These are phyloP conservation scores for Rhododendron williamsianum DNA, from an alignment of 148 eudicot genomes.

Conservation along the genomic window DNA sequence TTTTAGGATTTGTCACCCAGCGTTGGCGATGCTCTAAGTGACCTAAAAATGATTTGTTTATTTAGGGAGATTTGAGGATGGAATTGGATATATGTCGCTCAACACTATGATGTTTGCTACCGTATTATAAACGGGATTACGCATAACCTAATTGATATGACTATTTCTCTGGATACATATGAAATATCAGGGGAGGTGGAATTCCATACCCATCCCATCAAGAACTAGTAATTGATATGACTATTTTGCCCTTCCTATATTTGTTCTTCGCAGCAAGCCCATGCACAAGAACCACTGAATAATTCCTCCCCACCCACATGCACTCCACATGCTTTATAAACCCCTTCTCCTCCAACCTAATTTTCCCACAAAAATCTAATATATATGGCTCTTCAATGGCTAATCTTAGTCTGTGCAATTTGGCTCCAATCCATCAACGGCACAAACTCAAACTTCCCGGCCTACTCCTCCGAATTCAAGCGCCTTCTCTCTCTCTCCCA, in stretches of 20 bases:
- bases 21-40: no score
- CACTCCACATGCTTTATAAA: neutral
- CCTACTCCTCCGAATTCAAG: slow-evolving; percentile 81
- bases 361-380: neutral
- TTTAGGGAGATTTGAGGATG: no score
- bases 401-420: slow-evolving; percentile 60
- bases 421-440: slow-evolving; percentile 93
- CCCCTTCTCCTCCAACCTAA: neutral
- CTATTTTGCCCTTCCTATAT: neutral
- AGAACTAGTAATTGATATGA: neutral
- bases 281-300: neutral
- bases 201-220: neutral
- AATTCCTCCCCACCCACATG: neutral
- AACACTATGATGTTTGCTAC: no score
- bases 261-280: neutral
- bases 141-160: no score
- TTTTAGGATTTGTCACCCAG: no score
- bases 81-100: no score
- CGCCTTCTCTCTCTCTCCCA: slow-evolving; percentile 64
- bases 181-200: neutral
- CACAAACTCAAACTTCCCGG: slow-evolving; percentile 80
- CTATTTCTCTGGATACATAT: no score
- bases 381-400: slow-evolving; percentile 55
- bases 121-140: no score
- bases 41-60: no score